These are phyloP conservation scores for Phaeosphaeria sp. DNA, from an alignment of 2,329 filamentous ascomycete species.

Conservation along the genomic window DNA sequence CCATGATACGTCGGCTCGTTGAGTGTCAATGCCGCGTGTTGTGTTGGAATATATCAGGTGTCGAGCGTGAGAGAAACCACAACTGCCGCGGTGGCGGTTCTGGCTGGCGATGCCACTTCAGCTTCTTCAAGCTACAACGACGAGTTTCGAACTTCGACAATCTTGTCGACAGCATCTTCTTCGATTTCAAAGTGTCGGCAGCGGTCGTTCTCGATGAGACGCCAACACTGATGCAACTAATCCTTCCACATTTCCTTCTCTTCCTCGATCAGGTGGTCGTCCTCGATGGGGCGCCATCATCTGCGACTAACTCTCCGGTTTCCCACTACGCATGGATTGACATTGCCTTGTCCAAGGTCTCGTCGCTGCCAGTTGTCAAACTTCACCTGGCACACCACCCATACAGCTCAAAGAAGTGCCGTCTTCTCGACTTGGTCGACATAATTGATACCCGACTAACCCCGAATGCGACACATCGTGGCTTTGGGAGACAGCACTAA, in stretches of 20 bases:
- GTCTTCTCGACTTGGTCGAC: background rate
- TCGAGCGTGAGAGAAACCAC: constrained; percentile 3
- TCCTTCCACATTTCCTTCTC: background rate
- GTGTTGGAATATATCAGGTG: constrained; percentile 4
- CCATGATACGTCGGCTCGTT: constrained; percentile 18
- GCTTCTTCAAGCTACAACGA: background rate
- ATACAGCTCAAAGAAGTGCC: constrained; percentile 1
- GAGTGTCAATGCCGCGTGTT: constrained; percentile 10
- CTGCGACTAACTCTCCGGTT: background rate
- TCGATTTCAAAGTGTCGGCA: background rate
- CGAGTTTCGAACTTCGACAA: background rate
- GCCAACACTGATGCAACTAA: constrained; percentile 2
- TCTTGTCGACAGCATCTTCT: background rate
- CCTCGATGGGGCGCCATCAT: background rate
- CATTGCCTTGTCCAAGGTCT: background rate
- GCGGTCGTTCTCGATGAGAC: constrained; percentile 13
- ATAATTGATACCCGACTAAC: constrained; percentile 1
- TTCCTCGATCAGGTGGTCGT: background rate
- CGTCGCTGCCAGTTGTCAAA: background rate
- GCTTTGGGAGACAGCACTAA: constrained; percentile 1
- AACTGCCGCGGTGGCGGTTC: background rate
- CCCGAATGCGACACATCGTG: background rate
- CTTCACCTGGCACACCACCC: background rate
- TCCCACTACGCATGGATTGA: background rate
- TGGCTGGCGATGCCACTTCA: constrained; percentile 1